Percentiles rank a stretch among this genome's conserved stretches.
phyloP scores from a whole-genome alignment of 768 basidiomycete species.

The Mycena vulgaris region DNA sequence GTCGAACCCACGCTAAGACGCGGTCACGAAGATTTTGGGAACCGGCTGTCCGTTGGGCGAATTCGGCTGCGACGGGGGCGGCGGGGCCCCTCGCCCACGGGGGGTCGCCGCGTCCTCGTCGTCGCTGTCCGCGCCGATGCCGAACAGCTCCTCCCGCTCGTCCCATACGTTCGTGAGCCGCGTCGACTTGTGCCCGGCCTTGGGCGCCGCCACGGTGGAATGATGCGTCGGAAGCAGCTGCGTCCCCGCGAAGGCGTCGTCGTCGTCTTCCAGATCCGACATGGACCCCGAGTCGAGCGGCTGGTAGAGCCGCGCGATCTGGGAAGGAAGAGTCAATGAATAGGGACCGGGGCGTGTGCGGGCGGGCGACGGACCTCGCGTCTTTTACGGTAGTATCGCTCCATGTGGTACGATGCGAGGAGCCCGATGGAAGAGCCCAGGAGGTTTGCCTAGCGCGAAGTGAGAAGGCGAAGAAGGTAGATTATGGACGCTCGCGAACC shows the following conservation, averaged over 20 bases:
- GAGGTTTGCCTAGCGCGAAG: slow-evolving; percentile 79
- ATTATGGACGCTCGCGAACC: slow-evolving; percentile 57
- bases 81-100: slow-evolving; percentile 23
- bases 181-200: slow-evolving; percentile 48
- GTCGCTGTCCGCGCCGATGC: slow-evolving; percentile 75
- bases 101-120: slow-evolving; percentile 58
- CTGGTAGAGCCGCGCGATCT: slow-evolving; percentile 86
- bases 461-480: slow-evolving; percentile 21
- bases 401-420: slow-evolving; percentile 75
- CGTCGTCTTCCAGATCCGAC: slow-evolving; percentile 72
- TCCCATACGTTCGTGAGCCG: slow-evolving; percentile 81
- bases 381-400: slow-evolving; percentile 82
- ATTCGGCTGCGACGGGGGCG: slow-evolving; percentile 46
- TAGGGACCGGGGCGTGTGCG: background rate
- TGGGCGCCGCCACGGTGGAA: slow-evolving; percentile 41
- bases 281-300: slow-evolving; percentile 70
- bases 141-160: slow-evolving; percentile 83
- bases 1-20: background rate
- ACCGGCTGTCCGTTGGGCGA: slow-evolving; percentile 33
- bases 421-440: slow-evolving; percentile 82
- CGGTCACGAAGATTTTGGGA: slow-evolving; percentile 42
- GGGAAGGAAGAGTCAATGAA: slow-evolving; percentile 7
- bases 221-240: slow-evolving; percentile 73
- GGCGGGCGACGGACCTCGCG: slow-evolving; percentile 70
- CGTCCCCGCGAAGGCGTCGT: slow-evolving; percentile 59